Evolutionary conservation across 1,284 basidiomycete genomes (phyloP).

Genomic region (Trichosporon asahii): DNA sequence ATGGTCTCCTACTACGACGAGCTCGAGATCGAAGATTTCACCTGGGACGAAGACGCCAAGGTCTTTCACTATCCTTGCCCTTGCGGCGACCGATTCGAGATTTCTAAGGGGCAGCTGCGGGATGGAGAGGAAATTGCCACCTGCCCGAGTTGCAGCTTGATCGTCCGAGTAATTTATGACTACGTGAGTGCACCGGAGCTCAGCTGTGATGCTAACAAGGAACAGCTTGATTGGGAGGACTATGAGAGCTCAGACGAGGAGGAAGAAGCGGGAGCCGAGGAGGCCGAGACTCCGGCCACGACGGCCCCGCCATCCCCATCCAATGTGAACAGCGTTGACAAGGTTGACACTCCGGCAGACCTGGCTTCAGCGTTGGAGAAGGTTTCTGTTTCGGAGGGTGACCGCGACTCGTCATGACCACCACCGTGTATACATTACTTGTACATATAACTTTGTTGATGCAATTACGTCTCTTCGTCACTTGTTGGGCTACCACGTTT

Average conservation of each 20-base stretch:
- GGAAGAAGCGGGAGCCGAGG: slow-evolving; percentile 18
- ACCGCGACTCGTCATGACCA: background rate
- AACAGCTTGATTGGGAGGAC: slow-evolving; percentile 53
- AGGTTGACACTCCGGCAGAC: background rate
- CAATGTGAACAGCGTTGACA: background rate
- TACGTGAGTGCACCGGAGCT: slow-evolving; percentile 62
- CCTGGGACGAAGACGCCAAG: slow-evolving; percentile 75
- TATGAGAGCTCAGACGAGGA: slow-evolving; percentile 50
- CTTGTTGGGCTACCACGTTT: too few species aligned
- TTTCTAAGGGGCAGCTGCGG: slow-evolving; percentile 78
- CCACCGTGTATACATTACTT: background rate
- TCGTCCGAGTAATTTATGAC: slow-evolving; percentile 92
- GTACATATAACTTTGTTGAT: background rate
- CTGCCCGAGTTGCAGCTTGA: slow-evolving; percentile 91
- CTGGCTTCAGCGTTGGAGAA: background rate
- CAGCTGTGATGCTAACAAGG: slow-evolving; percentile 2
- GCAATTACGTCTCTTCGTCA: background rate
- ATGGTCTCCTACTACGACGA: slow-evolving; percentile 53
- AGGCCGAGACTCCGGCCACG: slow-evolving; percentile 15
- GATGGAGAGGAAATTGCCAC: slow-evolving; percentile 94
- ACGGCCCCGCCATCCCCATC: slow-evolving; percentile 10
- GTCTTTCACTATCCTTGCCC: slow-evolving; percentile 97
- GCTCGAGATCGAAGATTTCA: slow-evolving; percentile 92
- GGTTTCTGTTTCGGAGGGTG: background rate
- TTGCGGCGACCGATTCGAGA: slow-evolving; percentile 97